Evolutionary conservation across 495 filamentous ascomycete genomes (phyloP), one percentile per base, ranked within the genome.

Genomic region (Rostrohypoxylon terebratum): DNA sequence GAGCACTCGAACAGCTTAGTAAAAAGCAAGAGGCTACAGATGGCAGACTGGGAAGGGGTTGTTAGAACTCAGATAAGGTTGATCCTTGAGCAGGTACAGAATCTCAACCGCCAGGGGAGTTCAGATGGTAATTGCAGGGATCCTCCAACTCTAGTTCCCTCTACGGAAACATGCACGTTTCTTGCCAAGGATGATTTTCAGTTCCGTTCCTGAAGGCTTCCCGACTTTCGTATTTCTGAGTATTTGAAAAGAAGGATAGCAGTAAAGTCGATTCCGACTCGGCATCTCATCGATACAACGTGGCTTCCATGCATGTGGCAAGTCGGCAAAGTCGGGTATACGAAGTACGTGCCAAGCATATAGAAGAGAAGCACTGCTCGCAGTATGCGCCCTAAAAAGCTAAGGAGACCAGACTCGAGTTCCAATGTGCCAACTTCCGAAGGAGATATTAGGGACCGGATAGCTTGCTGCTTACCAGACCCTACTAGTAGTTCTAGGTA

Each of bases 21-120:
- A 45, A 45, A 45, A 45, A 14, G 28, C 6, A 28, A 28, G 28
- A 28, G 28, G 28, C 28, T 28, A 28, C 28, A 28, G 28, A 28
- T 48, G 55, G 54, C 55, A 65, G 61, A 61, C 42, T 59, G 31
- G 51, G 44, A 16, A 44, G 20, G 42, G 53, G 50, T 57, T 59
- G 59, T 45, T 34, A 51, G n/a, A n/a, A n/a, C n/a, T n/a, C n/a
- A n/a, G 50, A 65, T 73, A 68, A 69, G 61, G 70, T 69, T 68
- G 28, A 45, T 42, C 60, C 55, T 60, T 72, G 68, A 63, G 61
- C 65, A 73, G 71, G 66, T 65, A 73, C 71, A 62, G 54, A 69
- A 69, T 65, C 61, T 68, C 48, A 69, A 42, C 47, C 54, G 55
- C 54, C 33, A 23, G 48, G 55, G 59, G 59, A 66, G 66, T 73